Conservation (phyloP, 768 basidiomycete genomes). For the Suillus brevipes region DNA sequence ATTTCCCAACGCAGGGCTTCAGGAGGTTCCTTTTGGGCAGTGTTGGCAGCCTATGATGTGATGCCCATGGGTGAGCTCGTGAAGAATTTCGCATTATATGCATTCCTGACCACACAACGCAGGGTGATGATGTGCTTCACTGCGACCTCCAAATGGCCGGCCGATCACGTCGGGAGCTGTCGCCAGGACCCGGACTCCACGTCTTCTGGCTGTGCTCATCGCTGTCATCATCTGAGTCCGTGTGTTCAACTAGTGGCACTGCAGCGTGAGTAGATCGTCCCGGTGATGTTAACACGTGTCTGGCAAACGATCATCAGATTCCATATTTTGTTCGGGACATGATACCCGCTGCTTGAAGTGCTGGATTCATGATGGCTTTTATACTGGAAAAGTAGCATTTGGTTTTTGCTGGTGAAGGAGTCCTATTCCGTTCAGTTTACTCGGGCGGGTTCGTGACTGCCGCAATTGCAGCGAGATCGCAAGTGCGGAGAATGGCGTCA, state of each 20-base stretch:
- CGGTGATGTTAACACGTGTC: neutral
- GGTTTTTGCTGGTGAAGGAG: too few relatives aligned
- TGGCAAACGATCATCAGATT: conserved; percentile 9
- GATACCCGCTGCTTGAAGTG: conserved; percentile 27
- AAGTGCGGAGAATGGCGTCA: neutral
- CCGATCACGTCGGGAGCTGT: conserved; percentile 51
- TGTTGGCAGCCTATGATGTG: neutral
- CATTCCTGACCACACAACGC: conserved; percentile 30
- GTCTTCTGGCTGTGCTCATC: conserved; percentile 37
- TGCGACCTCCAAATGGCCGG: conserved; percentile 44
- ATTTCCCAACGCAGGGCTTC: neutral
- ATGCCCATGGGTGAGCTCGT: neutral
- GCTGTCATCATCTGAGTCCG: conserved; percentile 7
- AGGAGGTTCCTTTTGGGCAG: neutral
- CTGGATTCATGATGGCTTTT: conserved; percentile 19
- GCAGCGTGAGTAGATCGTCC: conserved; percentile 2
- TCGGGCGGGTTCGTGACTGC: neutral
- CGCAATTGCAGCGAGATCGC: too few relatives aligned
- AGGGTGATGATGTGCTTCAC: conserved; percentile 57
- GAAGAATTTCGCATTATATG: neutral
- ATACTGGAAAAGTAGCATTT: neutral
- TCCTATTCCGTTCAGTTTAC: neutral
- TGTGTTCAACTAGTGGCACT: conserved; percentile 11
- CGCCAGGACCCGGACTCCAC: conserved; percentile 38
- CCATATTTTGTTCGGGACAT: neutral